phyloP scores from a whole-genome alignment of 768 basidiomycete genomes.

The Boletus coccyginus region DNA sequence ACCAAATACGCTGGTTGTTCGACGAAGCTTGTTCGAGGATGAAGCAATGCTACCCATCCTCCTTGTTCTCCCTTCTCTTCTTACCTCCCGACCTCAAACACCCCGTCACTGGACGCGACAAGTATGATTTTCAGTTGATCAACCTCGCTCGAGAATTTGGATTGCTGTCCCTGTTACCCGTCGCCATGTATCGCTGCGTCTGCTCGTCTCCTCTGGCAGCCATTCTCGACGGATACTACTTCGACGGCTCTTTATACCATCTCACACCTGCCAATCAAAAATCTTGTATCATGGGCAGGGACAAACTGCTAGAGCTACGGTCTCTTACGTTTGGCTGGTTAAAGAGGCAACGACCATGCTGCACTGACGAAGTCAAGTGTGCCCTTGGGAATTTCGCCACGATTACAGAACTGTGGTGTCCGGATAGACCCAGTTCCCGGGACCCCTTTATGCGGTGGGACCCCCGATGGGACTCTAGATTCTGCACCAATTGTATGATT shows the following conservation, averaged over 20 bases:
- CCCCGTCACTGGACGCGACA: conserved; percentile 22
- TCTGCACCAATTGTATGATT: conserved; percentile 17
- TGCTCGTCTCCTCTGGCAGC: conserved; percentile 17
- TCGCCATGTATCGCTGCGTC: conserved; percentile 24
- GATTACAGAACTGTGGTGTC: conserved; percentile 21
- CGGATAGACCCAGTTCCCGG: conserved; percentile 16
- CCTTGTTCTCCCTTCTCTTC: conserved; percentile 24
- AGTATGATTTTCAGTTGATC: conserved; percentile 25
- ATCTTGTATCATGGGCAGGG: conserved; percentile 23
- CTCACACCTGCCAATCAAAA: conserved; percentile 23
- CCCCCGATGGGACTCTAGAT: conserved; percentile 19
- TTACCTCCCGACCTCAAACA: conserved; percentile 19
- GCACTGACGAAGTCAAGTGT: conserved; percentile 20
- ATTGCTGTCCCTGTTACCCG: conserved; percentile 20
- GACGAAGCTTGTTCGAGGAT: conserved; percentile 22
- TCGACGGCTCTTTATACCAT: conserved; percentile 11
- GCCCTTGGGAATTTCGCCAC: conserved; percentile 21
- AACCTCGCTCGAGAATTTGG: conserved; percentile 24
- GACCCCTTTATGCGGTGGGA: conserved; percentile 25
- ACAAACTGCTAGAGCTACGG: conserved; percentile 22
- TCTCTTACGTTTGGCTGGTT: conserved; percentile 21
- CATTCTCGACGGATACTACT: conserved; percentile 25
- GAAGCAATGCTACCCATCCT: conserved; percentile 22
- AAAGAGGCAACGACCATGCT: conserved; percentile 11
- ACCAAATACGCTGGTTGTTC: conserved; percentile 23